These are phyloP conservation scores for Dryas integrifolia DNA, from an alignment of 331 rosid species.

Conservation along the genomic window DNA sequence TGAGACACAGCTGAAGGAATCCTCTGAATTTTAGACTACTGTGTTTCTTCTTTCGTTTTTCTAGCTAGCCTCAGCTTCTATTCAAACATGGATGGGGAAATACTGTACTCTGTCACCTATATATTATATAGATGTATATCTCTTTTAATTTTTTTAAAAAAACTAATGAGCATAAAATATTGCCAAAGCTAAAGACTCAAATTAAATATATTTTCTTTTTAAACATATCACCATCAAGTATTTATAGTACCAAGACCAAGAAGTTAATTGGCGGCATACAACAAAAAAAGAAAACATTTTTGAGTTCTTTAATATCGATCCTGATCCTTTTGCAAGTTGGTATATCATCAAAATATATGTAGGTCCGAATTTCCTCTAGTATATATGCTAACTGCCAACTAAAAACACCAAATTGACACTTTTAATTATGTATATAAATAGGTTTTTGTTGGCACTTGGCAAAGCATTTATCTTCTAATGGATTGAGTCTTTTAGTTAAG, in stretches of 20 bases:
- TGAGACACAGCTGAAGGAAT: too few species aligned
- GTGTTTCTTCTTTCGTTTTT: not conserved
- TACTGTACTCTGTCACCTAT: not conserved
- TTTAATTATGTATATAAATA: not conserved
- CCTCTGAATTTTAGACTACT: not conserved
- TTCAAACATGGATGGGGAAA: not conserved
- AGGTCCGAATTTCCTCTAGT: not conserved
- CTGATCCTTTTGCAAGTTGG: not conserved
- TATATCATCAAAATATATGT: not conserved
- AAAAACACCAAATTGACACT: conserved; percentile 7
- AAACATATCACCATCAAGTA: not conserved
- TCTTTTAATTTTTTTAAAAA: not conserved
- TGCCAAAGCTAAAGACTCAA: not conserved
- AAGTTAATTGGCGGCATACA: not conserved
- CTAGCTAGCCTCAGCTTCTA: not conserved
- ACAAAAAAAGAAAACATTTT: conserved; percentile 10
- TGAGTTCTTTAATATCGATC: not conserved
- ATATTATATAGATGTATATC: not conserved
- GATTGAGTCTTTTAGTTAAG: not conserved
- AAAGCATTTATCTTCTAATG: not conserved
- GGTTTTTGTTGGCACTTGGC: conserved; percentile 4
- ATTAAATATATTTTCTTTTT: too few species aligned
- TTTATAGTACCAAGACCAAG: not conserved
- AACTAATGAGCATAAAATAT: too few species aligned
- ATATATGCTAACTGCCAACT: conserved; percentile 5